Base-by-base conservation (phyloP, 768 basidiomycete species). In the Trametes sanguinea region DNA sequence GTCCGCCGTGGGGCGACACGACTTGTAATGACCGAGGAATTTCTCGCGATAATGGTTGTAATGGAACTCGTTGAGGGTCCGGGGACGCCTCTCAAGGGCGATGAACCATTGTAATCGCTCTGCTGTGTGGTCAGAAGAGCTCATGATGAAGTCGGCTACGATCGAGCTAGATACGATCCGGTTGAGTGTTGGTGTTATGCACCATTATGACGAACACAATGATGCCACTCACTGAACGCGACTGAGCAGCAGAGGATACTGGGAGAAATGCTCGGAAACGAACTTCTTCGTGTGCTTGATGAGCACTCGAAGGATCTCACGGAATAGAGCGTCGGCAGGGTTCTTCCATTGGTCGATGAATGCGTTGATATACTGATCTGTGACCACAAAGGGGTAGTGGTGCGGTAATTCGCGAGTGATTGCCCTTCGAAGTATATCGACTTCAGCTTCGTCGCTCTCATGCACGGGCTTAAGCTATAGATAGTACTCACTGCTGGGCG, bases 331-430 rank as follows among this genome's bases (percentile, higher is more conserved):
- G 16, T 77, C 67, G 0, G 84, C 75, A 0, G 87, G 89, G 0
- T 43, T 45, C 0, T 58, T 51, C 89, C 89, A 90, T 51, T 81
- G 66, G 13, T 65, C 39, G 3, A 81, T 77, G 37, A 85, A 69
- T 0, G 71, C 59, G 2, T 67, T 55, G 54, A 91, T 86, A 61
- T 81, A 86, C 0, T 71, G 68, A 9, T 77, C 71, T 51, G 85
- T 82, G 0, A 90, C 85, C 0, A 85, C 75, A 61, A 86, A 90
- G 0, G 89, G 88, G 61, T 84, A 87, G 61, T 81, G 80, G 13
- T 83, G 85, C 0, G 88, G 89, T 0, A 91, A 78, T 66, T 91
- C 89, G 1, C 90, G 83, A 0, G 88, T 86, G 3, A 85, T 80
- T 1, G 89, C 83, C 22, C 90, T 92, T 58, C 54, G 47, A 8